phyloP scores from a whole-genome alignment of 2,329 filamentous ascomycete genomes.

The Cadophora sp. region DNA sequence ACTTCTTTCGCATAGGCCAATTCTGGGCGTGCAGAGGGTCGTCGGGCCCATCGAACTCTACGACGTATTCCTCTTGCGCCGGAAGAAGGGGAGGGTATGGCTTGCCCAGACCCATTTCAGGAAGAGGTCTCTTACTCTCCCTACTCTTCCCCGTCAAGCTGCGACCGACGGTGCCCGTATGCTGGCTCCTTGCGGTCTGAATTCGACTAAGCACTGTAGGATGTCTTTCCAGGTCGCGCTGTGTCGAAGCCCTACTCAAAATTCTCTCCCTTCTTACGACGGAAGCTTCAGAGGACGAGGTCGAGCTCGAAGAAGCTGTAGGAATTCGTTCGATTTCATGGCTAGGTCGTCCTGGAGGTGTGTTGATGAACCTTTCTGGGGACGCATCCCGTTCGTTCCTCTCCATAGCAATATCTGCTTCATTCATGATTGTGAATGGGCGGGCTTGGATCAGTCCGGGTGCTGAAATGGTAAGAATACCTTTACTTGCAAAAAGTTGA shows the following conservation, averaged over 20 bases:
- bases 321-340: slow-evolving; percentile 66
- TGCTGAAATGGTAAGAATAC: slow-evolving; percentile 3
- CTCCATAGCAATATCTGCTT: slow-evolving; percentile 38
- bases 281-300: slow-evolving; percentile 51
- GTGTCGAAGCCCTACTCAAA: slow-evolving; percentile 69
- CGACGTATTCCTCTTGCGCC: slow-evolving; percentile 77
- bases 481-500: not conserved
- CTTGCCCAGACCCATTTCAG: slow-evolving; percentile 76
- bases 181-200: slow-evolving; percentile 73
- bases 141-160: slow-evolving; percentile 50
- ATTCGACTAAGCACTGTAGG: slow-evolving; percentile 75
- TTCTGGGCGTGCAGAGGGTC: slow-evolving; percentile 89
- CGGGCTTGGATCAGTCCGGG: slow-evolving; percentile 1
- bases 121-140: slow-evolving; percentile 64
- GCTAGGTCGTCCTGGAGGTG: slow-evolving; percentile 45
- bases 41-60: slow-evolving; percentile 83
- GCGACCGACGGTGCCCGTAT: slow-evolving; percentile 73
- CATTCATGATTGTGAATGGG: slow-evolving; percentile 38
- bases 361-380: slow-evolving; percentile 45
- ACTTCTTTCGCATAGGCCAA: slow-evolving; percentile 83
- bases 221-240: slow-evolving; percentile 71
- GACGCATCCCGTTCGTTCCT: slow-evolving; percentile 58
- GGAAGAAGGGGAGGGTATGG: slow-evolving; percentile 74
- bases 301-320: slow-evolving; percentile 59
- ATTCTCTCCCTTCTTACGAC: slow-evolving; percentile 49